Evolutionary conservation across 2,329 filamentous ascomycete genomes (phyloP).

Genomic region (Neospermospora avenae): DNA sequence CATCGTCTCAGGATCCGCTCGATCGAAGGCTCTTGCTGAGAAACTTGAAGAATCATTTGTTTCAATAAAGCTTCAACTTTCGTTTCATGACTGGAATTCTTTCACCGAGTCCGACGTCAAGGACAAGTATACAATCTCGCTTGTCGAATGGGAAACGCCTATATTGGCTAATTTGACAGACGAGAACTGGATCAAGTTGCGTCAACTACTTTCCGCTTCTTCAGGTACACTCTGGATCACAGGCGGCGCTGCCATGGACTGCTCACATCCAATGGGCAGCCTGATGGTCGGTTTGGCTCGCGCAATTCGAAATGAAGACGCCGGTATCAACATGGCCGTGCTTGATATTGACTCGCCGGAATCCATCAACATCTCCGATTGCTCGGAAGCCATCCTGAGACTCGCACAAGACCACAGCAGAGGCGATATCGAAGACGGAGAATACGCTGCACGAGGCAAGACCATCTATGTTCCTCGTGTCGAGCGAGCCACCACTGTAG

Average conservation of each 20-base stretch:
- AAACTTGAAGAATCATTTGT: neutral
- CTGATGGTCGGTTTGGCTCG: slow-evolving; percentile 30
- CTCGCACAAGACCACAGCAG: neutral
- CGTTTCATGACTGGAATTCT: neutral
- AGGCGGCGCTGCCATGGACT: slow-evolving; percentile 23
- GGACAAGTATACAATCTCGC: neutral
- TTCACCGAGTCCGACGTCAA: neutral
- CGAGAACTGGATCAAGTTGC: neutral
- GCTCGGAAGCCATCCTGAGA: neutral
- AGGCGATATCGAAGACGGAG: neutral
- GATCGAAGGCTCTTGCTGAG: neutral
- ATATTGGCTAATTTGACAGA: neutral
- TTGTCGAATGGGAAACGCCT: neutral
- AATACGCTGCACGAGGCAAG: neutral
- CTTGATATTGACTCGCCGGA: neutral
- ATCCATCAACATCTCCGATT: neutral
- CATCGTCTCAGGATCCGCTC: neutral
- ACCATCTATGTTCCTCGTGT: neutral
- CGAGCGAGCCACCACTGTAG: neutral
- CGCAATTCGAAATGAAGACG: slow-evolving; percentile 30
- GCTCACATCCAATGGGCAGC: slow-evolving; percentile 24
- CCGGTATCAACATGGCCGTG: neutral
- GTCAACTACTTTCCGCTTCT: neutral
- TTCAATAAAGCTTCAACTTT: neutral
- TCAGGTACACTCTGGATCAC: neutral